phyloP scores from a whole-genome alignment of 805 yeast species.

The Metschnikowia matae region DNA sequence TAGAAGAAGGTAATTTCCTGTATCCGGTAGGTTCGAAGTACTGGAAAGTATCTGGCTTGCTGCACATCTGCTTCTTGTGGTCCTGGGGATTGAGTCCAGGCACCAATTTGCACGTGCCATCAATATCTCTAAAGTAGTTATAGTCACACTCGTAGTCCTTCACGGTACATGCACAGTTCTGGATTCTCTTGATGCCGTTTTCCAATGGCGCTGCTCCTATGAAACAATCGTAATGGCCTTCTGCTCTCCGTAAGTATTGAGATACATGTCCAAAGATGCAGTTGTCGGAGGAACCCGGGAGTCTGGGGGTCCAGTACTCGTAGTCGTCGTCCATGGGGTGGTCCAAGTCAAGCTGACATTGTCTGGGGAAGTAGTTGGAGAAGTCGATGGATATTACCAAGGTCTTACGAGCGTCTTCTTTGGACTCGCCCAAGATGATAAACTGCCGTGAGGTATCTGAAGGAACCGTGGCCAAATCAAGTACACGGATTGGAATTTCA shows the following conservation, averaged over 20 bases:
- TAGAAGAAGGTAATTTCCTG: slow-evolving; percentile 76
- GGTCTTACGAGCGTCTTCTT: slow-evolving; percentile 39
- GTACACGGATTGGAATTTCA: slow-evolving; percentile 49
- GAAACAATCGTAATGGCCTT: slow-evolving; percentile 58
- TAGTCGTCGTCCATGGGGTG: slow-evolving; percentile 39
- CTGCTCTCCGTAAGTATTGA: slow-evolving; percentile 37
- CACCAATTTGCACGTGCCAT: slow-evolving; percentile 85
- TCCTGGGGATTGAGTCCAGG: slow-evolving; percentile 67
- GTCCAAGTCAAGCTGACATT: slow-evolving; percentile 42
- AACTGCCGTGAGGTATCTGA: slow-evolving; percentile 84
- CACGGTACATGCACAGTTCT: slow-evolving; percentile 81
- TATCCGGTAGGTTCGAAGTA: slow-evolving; percentile 91
- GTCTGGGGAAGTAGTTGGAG: slow-evolving; percentile 31
- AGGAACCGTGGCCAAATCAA: slow-evolving; percentile 86
- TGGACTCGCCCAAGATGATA: slow-evolving; percentile 44
- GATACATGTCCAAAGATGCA: slow-evolving; percentile 44
- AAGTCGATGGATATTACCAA: slow-evolving; percentile 40
- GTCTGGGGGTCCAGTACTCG: slow-evolving; percentile 41
- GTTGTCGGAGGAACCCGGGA: slow-evolving; percentile 31
- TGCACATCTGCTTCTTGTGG: slow-evolving; percentile 55
- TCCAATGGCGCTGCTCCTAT: slow-evolving; percentile 59
- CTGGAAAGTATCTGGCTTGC: slow-evolving; percentile 52
- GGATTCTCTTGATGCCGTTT: slow-evolving; percentile 50
- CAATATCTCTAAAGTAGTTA: slow-evolving; percentile 64
- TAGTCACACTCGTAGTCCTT: slow-evolving; percentile 92